Percentiles rank a stretch among this genome's conserved stretches.
phyloP scores from a whole-genome alignment of 345 rosid genomes.

The Murraya koenigii region DNA sequence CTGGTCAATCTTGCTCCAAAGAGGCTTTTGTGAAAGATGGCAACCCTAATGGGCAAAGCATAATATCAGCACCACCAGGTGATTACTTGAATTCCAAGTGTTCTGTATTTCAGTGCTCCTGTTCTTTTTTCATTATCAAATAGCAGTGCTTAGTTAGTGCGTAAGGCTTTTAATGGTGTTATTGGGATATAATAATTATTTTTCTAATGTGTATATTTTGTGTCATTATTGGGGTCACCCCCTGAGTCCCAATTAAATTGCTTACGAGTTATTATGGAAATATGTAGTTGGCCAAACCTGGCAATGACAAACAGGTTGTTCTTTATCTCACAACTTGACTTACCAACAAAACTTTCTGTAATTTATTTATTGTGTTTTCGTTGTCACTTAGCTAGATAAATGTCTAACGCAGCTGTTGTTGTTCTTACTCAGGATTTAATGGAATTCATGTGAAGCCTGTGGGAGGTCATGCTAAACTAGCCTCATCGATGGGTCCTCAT shows the following conservation, averaged over 20 bases:
- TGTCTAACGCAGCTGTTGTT: slow-evolving; percentile 13
- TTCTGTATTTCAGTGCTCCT: not conserved
- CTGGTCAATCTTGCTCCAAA: slow-evolving; percentile 62
- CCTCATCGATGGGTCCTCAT: slow-evolving; percentile 37
- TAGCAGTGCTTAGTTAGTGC: not conserved
- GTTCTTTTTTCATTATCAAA: not conserved
- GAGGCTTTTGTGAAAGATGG: slow-evolving; percentile 49
- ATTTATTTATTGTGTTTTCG: not conserved
- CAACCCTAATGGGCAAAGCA: slow-evolving; percentile 27
- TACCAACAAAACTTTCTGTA: not conserved
- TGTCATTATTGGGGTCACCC: not conserved
- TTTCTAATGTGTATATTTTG: not conserved
- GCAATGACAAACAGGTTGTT: not conserved
- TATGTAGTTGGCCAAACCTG: not conserved
- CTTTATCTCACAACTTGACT: not conserved
- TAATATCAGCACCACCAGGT: slow-evolving; percentile 33
- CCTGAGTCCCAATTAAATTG: not conserved
- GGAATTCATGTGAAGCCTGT: slow-evolving; percentile 35
- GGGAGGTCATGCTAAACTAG: slow-evolving; percentile 36
- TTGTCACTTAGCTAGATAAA: not conserved
- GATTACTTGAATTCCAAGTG: not conserved
- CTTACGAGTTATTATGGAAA: not conserved
- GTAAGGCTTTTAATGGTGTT: not conserved
- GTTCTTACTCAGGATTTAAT: slow-evolving; percentile 42
- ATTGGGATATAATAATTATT: not conserved